These are phyloP conservation scores for Atractiella rhizophila DNA, from an alignment of 768 basidiomycete species.

Conservation along the genomic window DNA sequence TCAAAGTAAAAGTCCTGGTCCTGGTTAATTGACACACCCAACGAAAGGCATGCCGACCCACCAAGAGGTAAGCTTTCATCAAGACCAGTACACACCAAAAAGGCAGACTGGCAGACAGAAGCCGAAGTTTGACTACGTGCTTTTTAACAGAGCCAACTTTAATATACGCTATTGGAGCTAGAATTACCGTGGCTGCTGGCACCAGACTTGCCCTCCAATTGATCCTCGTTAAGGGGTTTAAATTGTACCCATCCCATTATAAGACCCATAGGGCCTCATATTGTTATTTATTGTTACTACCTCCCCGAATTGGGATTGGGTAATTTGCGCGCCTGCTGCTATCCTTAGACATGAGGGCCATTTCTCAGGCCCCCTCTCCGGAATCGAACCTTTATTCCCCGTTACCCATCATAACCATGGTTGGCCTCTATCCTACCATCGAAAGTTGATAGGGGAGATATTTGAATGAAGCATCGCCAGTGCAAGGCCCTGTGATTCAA, in stretches of 20 bases:
- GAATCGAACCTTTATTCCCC: conserved; percentile 39
- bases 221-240: conserved; percentile 28
- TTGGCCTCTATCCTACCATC: conserved; percentile 50
- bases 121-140: conserved; percentile 28
- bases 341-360: conserved; percentile 24
- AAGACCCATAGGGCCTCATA: conserved; percentile 32
- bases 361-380: conserved; percentile 20
- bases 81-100: conserved; percentile 40
- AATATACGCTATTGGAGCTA: conserved; percentile 25
- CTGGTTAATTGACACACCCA: conserved; percentile 43
- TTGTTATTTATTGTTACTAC: too few species aligned
- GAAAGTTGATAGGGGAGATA: conserved; percentile 53
- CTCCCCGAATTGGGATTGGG: too few species aligned
- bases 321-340: conserved; percentile 25
- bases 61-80: conserved; percentile 44
- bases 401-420: conserved; percentile 55
- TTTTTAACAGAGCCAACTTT: conserved; percentile 29
- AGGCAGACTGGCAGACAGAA: conserved; percentile 36
- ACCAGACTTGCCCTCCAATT: conserved; percentile 29
- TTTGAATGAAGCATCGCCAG: conserved; percentile 44
- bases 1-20: conserved; percentile 60
- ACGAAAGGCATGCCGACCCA: conserved; percentile 41
- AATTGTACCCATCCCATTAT: conserved; percentile 28
- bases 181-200: conserved; percentile 23
- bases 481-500: conserved; percentile 47